Evolutionary conservation across 1,139 yeast genomes (phyloP), one percentile per base, ranked within the genome.

Genomic region (Diutina ranongensis): DNA sequence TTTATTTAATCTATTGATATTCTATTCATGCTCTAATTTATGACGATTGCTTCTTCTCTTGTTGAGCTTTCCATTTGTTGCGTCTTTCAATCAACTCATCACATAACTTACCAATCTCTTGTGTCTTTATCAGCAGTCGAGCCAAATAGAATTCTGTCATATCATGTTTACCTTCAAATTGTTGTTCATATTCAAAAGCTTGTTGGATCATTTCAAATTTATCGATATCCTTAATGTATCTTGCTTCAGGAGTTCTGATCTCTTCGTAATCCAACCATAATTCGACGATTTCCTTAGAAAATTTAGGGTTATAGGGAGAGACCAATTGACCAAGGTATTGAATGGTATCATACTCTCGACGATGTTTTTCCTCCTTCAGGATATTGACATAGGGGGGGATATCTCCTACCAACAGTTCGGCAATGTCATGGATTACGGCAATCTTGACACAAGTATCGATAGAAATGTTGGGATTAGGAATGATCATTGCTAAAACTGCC

Each of bases 221-320:
- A 63, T 92, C 98, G 49, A 92, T 79, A 61, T 92, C 97, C 63
- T 92, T 92, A 49, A 88, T 95, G 56, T 85, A 86, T 48, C 82
- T 72, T 4, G 97, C 96, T 61, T 92, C 98, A 21, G 77, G 63
- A 45, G 83, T 75, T 53, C 89, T 71, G 53, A 85, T 80, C 55
- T 83, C 80, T 64, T 92, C 98, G 62, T 92, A 92, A 62, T 89
- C 97, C 49, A 80, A 67, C 96, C 97, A 92, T 51, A 82, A 72
- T 42, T 78, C 82, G 53, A 74, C 63, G 48, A 92, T 71, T 52
- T 85, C 92, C 27, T 65, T 57, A 8, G 94, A 80, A 36, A 84
- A 87, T 13, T 54, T 58, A 13, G 65, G 64, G 58, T 84, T 85
- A 59, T 83, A 83, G 9, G 83, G 81, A 49, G 68, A 61, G 27